These are phyloP conservation scores for Chalciporus chontae DNA, from an alignment of 768 basidiomycete genomes.

Conservation along the genomic window DNA sequence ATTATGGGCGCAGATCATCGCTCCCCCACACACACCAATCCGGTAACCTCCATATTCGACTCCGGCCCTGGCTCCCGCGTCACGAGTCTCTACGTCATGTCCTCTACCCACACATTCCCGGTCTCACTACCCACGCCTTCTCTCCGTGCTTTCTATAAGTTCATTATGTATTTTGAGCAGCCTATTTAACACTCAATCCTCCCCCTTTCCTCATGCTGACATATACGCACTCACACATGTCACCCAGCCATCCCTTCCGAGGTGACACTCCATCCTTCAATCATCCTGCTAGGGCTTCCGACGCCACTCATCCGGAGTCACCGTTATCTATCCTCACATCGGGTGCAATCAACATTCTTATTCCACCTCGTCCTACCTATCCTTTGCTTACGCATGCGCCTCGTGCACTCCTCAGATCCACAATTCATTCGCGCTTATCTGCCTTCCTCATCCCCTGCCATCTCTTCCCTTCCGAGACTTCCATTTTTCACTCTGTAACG, in stretches of 20 bases:
- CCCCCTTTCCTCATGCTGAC: background rate
- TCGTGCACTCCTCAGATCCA: background rate
- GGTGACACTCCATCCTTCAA: background rate
- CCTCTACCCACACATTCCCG: slow-evolving; percentile 9
- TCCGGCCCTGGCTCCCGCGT: background rate
- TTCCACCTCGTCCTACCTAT: too few relatives aligned
- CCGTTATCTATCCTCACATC: background rate
- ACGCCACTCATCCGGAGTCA: background rate
- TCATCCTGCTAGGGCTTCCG: too few relatives aligned
- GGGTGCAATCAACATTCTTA: background rate
- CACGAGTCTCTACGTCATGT: slow-evolving; percentile 13
- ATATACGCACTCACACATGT: background rate
- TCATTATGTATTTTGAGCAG: slow-evolving; percentile 10
- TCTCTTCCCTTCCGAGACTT: too few relatives aligned
- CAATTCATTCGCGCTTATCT: too few relatives aligned
- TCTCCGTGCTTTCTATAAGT: slow-evolving; percentile 9
- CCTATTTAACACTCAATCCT: background rate
- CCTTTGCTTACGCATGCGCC: too few relatives aligned
- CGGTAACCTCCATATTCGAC: background rate
- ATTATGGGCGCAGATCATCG: slow-evolving; percentile 25
- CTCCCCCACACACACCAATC: slow-evolving; percentile 4
- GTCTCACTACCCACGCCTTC: slow-evolving; percentile 10
- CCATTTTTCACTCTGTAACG: too few relatives aligned
- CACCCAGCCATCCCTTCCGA: slow-evolving; percentile 1
- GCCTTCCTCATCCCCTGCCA: background rate